A percentile compares a stretch with the other conserved stretches of the same genome.
Conservation (phyloP, 495 filamentous ascomycete species). For the Penicillium egyptiacum region DNA sequence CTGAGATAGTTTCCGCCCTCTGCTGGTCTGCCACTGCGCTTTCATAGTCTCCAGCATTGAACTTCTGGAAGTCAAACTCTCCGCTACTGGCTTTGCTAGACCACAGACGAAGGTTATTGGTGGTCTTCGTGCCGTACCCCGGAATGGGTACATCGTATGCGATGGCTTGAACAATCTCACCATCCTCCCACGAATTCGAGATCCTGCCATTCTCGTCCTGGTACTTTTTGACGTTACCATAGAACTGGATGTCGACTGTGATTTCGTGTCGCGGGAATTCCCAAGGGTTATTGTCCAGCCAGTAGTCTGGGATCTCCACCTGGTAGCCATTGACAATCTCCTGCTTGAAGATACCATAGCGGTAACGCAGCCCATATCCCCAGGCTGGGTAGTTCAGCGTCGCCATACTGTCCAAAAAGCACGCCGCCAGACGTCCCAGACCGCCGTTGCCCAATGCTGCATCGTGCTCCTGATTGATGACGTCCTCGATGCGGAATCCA, state of each 20-base stretch:
- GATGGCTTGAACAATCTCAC: conserved; percentile 88
- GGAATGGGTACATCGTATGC: conserved; percentile 96
- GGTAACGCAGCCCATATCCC: conserved; percentile 93
- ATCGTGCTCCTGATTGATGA: conserved; percentile 93
- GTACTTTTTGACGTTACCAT: conserved; percentile 73
- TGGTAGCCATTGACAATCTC: conserved; percentile 98
- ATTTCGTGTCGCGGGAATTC: conserved; percentile 96
- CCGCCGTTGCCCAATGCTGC: conserved; percentile 96
- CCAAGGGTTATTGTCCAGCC: conserved; percentile 99
- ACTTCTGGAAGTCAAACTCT: conserved; percentile 99
- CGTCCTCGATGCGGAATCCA: conserved; percentile 94
- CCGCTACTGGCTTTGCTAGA: conserved; percentile 95
- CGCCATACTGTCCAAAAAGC: conserved; percentile 93
- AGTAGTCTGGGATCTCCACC: conserved; percentile 97
- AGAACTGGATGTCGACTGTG: conserved; percentile 94
- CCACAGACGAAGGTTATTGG: conserved; percentile 96
- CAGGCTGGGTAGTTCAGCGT: conserved; percentile 93
- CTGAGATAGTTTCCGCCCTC: conserved; percentile 94
- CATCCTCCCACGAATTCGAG: conserved; percentile 77
- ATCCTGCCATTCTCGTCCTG: conserved; percentile 75
- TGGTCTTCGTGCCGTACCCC: conserved; percentile 83
- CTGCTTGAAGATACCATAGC: conserved; percentile 99
- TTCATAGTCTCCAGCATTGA: conserved; percentile 98
- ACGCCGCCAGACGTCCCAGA: conserved; percentile 90
- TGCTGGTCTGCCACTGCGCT: conserved; percentile 96